phyloP scores from a whole-genome alignment of 345 rosid species.

The Syzygium oleosum region DNA sequence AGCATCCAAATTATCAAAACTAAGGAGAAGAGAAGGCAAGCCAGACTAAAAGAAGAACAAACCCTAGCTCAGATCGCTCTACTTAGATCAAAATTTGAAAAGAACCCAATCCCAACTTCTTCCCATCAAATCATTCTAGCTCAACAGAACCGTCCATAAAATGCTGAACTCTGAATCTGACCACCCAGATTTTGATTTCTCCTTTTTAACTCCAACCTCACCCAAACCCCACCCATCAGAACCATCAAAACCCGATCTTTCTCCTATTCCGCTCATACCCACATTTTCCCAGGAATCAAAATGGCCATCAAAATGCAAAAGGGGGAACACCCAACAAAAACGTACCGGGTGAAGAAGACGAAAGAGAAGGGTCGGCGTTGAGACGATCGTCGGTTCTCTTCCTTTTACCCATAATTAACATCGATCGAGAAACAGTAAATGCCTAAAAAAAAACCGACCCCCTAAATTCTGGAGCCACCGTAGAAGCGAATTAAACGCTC shows the following conservation, averaged over 20 bases:
- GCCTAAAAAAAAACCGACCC: background rate
- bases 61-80: background rate
- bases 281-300: background rate
- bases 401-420: conserved; percentile 12
- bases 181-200: background rate
- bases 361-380: conserved; percentile 6
- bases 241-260: background rate
- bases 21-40: background rate
- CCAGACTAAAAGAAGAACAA: background rate
- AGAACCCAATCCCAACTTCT: background rate
- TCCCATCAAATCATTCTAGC: background rate
- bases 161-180: background rate
- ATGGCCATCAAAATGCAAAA: background rate
- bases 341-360: conserved; percentile 31
- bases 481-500: background rate
- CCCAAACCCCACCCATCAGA: background rate
- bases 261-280: background rate
- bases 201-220: background rate
- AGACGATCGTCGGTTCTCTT: conserved; percentile 13
- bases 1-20: background rate
- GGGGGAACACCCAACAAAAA: background rate
- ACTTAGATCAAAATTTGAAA: background rate
- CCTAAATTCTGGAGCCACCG: background rate
- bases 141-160: background rate
- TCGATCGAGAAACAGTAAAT: background rate